Evolutionary conservation across 2,329 filamentous ascomycete species (phyloP), one percentile per base, ranked within the genome.

Genomic region (Pestalotiopsis sp.): DNA sequence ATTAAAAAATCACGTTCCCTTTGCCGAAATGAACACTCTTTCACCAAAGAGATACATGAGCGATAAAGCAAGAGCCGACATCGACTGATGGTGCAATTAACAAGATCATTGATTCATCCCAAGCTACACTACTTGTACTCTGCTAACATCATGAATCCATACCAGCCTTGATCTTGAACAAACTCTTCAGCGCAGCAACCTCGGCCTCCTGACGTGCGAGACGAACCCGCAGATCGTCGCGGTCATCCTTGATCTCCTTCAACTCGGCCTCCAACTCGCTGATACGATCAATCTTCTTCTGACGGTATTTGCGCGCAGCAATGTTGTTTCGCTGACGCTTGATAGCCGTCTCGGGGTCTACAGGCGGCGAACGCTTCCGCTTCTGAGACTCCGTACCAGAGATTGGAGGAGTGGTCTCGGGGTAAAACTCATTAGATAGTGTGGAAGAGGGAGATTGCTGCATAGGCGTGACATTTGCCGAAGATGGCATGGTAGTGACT

Each of bases 251-350:
- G 75, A 90, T 85, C 58, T 86, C 83, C 61, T 85, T 85, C 57
- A 93, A 80, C 23, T 87, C 85, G 9, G 80, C 78, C 78, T 93
- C 90, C 39, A 93, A 83, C 70, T 88, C 86, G 31, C 80, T 80
- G 77, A 92, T 87, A 70, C 90, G 88, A 73, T 93, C 90, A 41
- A 92, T 84, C 60, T 90, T 88, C 77, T 91, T 91, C 77, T 93
- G 90, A 31, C 91, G 88, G 76, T 92, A 93, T 70, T 91, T 90
- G 70, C 90, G 86, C 38, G 91, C 91, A n/a, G 91, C 91, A 70
- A 92, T 84, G 14, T 90, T 93, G 78, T 93, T 93, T 70, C 88
- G 86, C 70, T 88, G 87, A 36, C 91, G 89, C 78, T 92, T 92
- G 75, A 83, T 75, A 20, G 78, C 75, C 4, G 77, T 78, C 13